phyloP scores from a whole-genome alignment of 2,329 filamentous ascomycete species.

The Hyphodiscus sp. region DNA sequence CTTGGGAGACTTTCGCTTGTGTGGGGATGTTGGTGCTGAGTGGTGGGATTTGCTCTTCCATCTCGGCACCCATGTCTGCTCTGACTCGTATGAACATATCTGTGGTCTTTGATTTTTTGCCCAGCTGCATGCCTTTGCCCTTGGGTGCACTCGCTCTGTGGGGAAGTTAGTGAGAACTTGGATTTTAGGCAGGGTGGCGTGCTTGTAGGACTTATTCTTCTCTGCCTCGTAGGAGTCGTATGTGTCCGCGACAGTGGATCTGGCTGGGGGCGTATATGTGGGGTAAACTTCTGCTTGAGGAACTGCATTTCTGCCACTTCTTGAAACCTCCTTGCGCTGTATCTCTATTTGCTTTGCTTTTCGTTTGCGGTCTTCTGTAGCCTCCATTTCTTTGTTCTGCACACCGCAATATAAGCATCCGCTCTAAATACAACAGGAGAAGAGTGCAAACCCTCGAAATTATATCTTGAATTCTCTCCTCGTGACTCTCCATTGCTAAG shows the following conservation, averaged over 20 bases:
- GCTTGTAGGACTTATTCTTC: conserved; percentile 92
- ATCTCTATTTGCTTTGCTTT: conserved; percentile 98
- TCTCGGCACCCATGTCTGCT: conserved; percentile 81
- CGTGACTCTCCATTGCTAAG: conserved; percentile 97
- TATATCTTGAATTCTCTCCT: conserved; percentile 98
- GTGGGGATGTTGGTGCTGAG: conserved; percentile 52
- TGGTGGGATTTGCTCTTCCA: conserved; percentile 61
- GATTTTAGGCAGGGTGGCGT: conserved; percentile 29
- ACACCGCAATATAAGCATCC: conserved; percentile 18
- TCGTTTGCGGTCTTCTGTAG: conserved; percentile 94
- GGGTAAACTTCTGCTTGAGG: conserved; percentile 79
- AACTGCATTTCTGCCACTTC: conserved; percentile 59
- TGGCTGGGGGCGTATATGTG: conserved; percentile 76
- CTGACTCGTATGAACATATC: conserved; percentile 97
- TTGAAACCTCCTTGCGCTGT: conserved; percentile 92
- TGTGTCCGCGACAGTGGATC: conserved; percentile 67
- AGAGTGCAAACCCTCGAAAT: conserved; percentile 67
- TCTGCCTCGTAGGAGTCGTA: conserved; percentile 95
- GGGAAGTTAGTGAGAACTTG: conserved; percentile 22
- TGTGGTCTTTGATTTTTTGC: conserved; percentile 96
- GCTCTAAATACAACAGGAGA: conserved; percentile 6
- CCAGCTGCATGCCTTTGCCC: conserved; percentile 97
- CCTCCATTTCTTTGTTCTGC: conserved; percentile 97
- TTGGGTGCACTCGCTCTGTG: conserved; percentile 59
- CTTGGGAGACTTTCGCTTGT: conserved; percentile 41